Evolutionary conservation across 1,139 yeast species (phyloP), one percentile per base, ranked within the genome.

Genomic region (Protomyces inundatus): DNA sequence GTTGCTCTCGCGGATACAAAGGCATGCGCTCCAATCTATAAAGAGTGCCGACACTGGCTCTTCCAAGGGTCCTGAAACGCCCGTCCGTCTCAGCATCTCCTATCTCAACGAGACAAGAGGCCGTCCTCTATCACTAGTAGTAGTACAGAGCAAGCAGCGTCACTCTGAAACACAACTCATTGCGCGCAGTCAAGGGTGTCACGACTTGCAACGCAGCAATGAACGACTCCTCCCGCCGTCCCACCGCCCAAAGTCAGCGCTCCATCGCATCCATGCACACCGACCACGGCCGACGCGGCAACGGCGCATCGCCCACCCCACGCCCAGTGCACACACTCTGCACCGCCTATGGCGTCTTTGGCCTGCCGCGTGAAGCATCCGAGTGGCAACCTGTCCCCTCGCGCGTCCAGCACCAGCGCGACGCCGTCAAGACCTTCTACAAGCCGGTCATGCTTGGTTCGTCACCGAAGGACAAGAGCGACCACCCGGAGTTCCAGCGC

Each of bases 391-490:
- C 54, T 50, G 34, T 35, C 48, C 10, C 32, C 48, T 33, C 55
- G 54, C 33, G 34, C 54, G 9, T 53, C 37, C 9, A 48, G 39
- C 16, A 37, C 30, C 50, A 39, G 48, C 48, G 51, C 48, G n/a
- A 48, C 48, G 63, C 53, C 16, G 48, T 53, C 36, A 54, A 30
- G 32, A n/a, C 42, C 42, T 34, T 34, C n/a, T 53, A 51, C 57
- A 48, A 54, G 54, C 64, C 64, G 6, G 64, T 39, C 16, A 45
- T 60, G 32, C 64, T 60, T 36, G 64, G 59, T 14, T 52, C 58
- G 9, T 54, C 54, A n/a, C 59, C 64, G 33, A 60, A 55, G 54
- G 59, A 54, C 12, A 35, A 40, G 34, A 16, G 45, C 12, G 64
- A 61, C 36, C 23, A 42, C 10, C 55, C 61, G 10, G 55, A 40